Evolutionary conservation across 1,284 basidiomycete genomes (phyloP), one percentile per base, ranked within the genome.

Genomic region (Ustilago curta): DNA sequence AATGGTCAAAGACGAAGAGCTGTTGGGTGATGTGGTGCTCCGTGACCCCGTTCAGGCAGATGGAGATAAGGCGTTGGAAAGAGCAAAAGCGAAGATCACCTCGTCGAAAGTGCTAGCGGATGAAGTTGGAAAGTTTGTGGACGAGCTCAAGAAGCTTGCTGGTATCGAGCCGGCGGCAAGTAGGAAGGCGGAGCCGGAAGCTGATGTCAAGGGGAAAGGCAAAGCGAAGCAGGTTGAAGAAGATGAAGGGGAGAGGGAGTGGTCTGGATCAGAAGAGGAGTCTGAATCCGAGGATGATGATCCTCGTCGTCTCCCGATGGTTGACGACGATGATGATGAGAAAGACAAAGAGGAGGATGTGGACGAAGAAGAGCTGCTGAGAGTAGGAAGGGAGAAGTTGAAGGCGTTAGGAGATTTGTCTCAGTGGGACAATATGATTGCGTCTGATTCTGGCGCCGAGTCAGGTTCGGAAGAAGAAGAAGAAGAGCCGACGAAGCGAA

Each of bases 41-140:
- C 58, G 58, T 11, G 66, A 66, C n/a, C 40, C 45, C 1, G 53
- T 50, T 3, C 31, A 18, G 18, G 53, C 16, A 5, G 58, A 51
- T 18, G 61, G 60, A 9, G 59, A 67, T 18, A 60, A 88, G 23
- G 84, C 88, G 2, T 80, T 86, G 18, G 87, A 88, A 8, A 92
- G 91, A 84, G 89, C 91, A 1, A 90, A 92, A 77, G 90, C 89
- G 62, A 89, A 92, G 29, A 86, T 95, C 25, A 87, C 92, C 45
- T 93, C 92, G 78, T 91, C 91, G 2, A 94, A 93, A 83, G 85
- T 88, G 19, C 87, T 94, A 12, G 91, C 92, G 0, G 87, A 88
- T 14, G 89, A 89, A 70, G 87, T 93, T 3, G 86, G 86, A 18
- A 80, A 82, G 21, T 88, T 89, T 18, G 81, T 94, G 0, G 86